Conservation (phyloP, 106 monocot genomes). For the Dendrobium chrysotoxum region DNA sequence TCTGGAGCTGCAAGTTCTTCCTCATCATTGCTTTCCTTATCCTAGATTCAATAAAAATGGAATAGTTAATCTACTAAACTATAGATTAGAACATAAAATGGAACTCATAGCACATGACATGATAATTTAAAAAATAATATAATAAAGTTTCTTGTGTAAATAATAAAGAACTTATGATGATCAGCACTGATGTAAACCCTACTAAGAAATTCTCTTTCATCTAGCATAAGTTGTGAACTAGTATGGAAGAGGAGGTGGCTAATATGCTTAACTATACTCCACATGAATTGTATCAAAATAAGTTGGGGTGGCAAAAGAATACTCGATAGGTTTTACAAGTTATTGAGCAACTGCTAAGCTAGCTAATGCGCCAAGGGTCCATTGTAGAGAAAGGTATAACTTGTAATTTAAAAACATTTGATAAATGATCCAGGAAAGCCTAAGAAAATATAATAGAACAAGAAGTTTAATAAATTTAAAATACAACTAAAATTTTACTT, state of each 20-base stretch:
- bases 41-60: constrained; percentile 34
- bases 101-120: background rate
- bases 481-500: no score
- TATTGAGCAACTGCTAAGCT: no score
- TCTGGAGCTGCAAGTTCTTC: constrained; percentile 72
- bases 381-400: no score
- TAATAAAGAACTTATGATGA: constrained; percentile 68
- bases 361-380: no score
- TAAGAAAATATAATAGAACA: no score
- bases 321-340: no score
- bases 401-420: no score
- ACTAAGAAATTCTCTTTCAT: constrained; percentile 74
- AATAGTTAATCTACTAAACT: background rate
- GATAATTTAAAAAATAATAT: background rate
- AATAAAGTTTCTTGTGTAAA: background rate
- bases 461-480: no score
- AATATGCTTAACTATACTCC: constrained; percentile 67
- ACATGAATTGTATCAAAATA: constrained; percentile 25
- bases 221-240: constrained; percentile 72
- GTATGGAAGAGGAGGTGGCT: constrained; percentile 82
- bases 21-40: constrained; percentile 92
- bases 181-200: constrained; percentile 89
- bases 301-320: no score
- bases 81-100: background rate
- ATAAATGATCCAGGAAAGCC: no score